Evolutionary conservation across 1,284 basidiomycete species (phyloP).

Genomic region (Golubevia sp.): DNA sequence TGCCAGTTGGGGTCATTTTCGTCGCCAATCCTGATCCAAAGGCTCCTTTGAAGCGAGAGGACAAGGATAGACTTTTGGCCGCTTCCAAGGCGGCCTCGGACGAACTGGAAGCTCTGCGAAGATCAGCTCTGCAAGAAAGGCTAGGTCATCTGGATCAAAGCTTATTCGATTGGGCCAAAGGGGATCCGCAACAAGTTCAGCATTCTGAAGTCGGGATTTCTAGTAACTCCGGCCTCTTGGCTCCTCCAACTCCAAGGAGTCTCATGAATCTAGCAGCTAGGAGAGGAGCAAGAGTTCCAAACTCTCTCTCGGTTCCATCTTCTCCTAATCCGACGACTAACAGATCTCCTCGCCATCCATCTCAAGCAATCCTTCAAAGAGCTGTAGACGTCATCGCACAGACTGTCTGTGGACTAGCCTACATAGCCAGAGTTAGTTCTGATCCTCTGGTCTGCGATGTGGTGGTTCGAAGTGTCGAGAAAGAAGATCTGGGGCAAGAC

Average conservation of each 20-base stretch:
- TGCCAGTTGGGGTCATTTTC: not conserved
- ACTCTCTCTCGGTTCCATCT: constrained; percentile 1
- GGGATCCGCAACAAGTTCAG: not conserved
- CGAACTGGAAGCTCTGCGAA: not conserved
- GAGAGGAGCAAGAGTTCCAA: constrained; percentile 1
- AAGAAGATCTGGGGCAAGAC: not conserved
- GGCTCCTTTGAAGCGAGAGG: not conserved
- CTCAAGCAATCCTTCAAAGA: not conserved
- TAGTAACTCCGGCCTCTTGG: not conserved
- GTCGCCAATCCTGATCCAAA: not conserved
- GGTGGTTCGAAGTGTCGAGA: not conserved
- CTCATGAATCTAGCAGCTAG: constrained; percentile 3
- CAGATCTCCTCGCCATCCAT: not conserved
- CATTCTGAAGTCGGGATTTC: too few relatives aligned
- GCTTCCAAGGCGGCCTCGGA: not conserved
- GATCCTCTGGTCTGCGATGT: constrained; percentile 6
- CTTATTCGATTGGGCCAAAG: not conserved
- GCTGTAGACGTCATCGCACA: constrained; percentile 10
- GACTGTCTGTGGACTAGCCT: constrained; percentile 9
- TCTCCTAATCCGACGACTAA: not conserved
- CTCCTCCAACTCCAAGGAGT: constrained; percentile 1
- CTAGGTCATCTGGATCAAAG: not conserved
- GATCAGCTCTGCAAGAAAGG: not conserved
- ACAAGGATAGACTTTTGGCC: not conserved
- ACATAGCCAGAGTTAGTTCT: constrained; percentile 10